phyloP scores from a whole-genome alignment of 768 basidiomycete genomes.

The Boletus subparvulus region DNA sequence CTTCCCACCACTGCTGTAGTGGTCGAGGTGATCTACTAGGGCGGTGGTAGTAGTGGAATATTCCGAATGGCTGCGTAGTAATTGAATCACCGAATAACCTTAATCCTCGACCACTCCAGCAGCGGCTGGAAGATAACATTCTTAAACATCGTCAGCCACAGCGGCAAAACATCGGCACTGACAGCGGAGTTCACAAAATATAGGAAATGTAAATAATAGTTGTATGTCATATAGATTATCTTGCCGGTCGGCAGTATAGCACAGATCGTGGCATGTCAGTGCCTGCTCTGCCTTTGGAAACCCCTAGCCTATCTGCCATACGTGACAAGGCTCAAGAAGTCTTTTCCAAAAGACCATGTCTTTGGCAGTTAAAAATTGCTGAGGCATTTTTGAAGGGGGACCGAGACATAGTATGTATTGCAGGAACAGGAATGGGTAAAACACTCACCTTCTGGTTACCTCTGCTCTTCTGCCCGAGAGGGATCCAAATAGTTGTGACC shows the following conservation, averaged over 20 bases:
- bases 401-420: background rate
- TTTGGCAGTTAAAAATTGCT: background rate
- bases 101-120: background rate
- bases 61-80: background rate
- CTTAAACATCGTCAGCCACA: background rate
- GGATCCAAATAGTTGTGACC: background rate
- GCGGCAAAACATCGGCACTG: too few relatives aligned
- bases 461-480: background rate
- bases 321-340: background rate
- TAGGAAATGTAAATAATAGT: too few relatives aligned
- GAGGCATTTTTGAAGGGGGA: background rate
- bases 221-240: too few relatives aligned
- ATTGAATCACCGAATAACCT: background rate
- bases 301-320: background rate
- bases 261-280: too few relatives aligned
- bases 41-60: too few relatives aligned
- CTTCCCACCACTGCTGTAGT: too few relatives aligned
- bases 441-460: background rate
- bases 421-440: background rate
- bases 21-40: too few relatives aligned
- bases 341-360: background rate
- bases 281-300: too few relatives aligned
- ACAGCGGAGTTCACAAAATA: too few relatives aligned
- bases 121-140: background rate
- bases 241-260: too few relatives aligned